These are phyloP conservation scores for Moringa oleifera DNA, from an alignment of 345 rosid species.

Conservation along the genomic window DNA sequence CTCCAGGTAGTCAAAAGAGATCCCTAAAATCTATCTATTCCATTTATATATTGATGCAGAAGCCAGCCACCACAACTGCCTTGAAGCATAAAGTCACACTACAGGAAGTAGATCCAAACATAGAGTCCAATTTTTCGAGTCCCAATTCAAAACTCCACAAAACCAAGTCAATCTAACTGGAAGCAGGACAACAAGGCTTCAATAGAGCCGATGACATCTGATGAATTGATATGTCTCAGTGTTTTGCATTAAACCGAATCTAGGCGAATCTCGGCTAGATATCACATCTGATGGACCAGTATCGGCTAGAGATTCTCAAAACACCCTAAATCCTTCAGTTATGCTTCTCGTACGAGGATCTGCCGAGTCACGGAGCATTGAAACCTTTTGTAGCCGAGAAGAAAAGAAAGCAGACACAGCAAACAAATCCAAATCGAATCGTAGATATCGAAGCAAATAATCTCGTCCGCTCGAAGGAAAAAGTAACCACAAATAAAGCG, in stretches of 20 bases:
- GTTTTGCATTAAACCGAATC: not conserved
- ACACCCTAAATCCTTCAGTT: slow-evolving; percentile 5
- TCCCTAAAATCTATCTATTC: slow-evolving; percentile 2
- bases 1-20: slow-evolving; percentile 1
- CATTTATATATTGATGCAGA: not conserved
- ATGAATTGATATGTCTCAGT: not conserved
- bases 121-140: not conserved
- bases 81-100: slow-evolving; percentile 5
- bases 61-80: not conserved
- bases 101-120: not conserved
- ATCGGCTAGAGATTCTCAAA: not conserved
- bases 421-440: slow-evolving; percentile 12
- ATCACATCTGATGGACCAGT: slow-evolving; percentile 8
- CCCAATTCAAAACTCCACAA: not conserved
- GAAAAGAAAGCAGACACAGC: slow-evolving; percentile 3
- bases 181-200: not conserved
- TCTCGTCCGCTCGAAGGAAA: slow-evolving; percentile 12
- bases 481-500: slow-evolving; percentile 29
- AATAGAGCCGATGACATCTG: not conserved
- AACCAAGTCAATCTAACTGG: not conserved
- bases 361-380: slow-evolving; percentile 8
- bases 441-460: slow-evolving; percentile 1
- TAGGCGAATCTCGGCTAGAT: slow-evolving; percentile 2
- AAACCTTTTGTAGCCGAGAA: slow-evolving; percentile 3
- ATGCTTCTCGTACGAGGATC: not conserved